These are phyloP conservation scores for Trichoderma atrobrunneum DNA, from an alignment of 2,329 filamentous ascomycete species.

Conservation along the genomic window DNA sequence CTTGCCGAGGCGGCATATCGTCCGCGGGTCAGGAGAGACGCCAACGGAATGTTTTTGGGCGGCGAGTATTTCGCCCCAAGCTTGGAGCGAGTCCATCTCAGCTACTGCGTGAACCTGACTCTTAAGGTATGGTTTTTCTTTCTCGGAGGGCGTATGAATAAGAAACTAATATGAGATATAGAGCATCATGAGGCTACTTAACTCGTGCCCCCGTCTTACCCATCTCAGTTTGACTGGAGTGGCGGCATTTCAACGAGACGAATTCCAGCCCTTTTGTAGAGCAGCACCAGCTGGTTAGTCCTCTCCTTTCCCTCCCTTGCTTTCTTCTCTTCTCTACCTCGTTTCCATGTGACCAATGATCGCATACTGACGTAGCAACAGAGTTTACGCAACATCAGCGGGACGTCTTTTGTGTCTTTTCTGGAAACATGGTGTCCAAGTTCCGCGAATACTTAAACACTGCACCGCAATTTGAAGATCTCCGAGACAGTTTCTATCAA, in stretches of 20 bases:
- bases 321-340: not conserved
- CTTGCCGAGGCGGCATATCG: conserved; percentile 69
- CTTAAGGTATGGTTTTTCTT: conserved; percentile 59
- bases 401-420: conserved; percentile 96
- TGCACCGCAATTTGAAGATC: conserved; percentile 45
- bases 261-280: conserved; percentile 81
- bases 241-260: conserved; percentile 80
- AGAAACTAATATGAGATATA: conserved; percentile 36
- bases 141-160: not conserved
- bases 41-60: conserved; percentile 44
- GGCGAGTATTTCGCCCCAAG: conserved; percentile 60
- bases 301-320: not conserved
- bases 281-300: conserved; percentile 69
- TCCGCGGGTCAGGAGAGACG: conserved; percentile 48
- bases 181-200: conserved; percentile 87
- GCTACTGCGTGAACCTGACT: conserved; percentile 85
- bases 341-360: not conserved
- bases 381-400: conserved; percentile 96
- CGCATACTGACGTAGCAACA: conserved; percentile 33
- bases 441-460: conserved; percentile 76
- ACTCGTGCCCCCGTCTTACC: conserved; percentile 86
- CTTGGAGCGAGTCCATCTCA: conserved; percentile 90
- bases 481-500: conserved; percentile 35
- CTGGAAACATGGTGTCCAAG: conserved; percentile 74
- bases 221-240: conserved; percentile 94